phyloP scores from a whole-genome alignment of 108 stramenopile species.

The Schizochytrium sp. region DNA sequence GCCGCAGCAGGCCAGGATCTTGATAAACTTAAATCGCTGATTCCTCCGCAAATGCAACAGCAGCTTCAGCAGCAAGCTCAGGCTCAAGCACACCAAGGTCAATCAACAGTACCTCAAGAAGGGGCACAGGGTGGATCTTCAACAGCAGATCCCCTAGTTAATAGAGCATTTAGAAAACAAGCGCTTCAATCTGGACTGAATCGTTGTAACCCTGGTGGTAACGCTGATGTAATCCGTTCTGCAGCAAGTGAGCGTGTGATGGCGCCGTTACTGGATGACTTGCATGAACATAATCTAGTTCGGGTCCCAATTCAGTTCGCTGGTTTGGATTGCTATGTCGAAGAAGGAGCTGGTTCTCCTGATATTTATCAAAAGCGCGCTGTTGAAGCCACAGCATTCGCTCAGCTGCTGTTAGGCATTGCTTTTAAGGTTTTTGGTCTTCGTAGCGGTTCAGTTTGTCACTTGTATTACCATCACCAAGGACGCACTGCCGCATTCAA shows the following conservation, averaged over 20 bases:
- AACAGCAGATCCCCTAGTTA: not conserved
- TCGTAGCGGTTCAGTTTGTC: not conserved
- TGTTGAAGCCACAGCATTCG: constrained; percentile 39
- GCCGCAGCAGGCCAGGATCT: not conserved
- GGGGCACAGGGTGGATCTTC: not conserved
- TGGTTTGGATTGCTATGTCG: constrained; percentile 40
- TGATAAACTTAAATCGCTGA: not conserved
- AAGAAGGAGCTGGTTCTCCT: not conserved
- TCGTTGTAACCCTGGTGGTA: not conserved
- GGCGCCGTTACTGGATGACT: constrained; percentile 18
- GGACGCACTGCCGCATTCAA: constrained; percentile 37
- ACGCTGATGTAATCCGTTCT: not conserved
- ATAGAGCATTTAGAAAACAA: constrained; percentile 27
- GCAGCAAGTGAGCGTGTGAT: not conserved
- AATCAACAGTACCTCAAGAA: not conserved
- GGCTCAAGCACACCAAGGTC: not conserved
- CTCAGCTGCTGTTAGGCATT: constrained; percentile 21
- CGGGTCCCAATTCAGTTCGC: not conserved
- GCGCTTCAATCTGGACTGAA: constrained; percentile 27
- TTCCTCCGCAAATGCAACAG: not conserved
- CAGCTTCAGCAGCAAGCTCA: not conserved
- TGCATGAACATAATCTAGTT: constrained; percentile 58
- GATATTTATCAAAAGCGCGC: not conserved
- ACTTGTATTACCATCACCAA: constrained; percentile 22
- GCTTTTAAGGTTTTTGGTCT: not conserved